Percentiles rank a stretch among this genome's conserved stretches.
Conservation (phyloP, 306 rosid genomes). For the Fragaria vesca region DNA sequence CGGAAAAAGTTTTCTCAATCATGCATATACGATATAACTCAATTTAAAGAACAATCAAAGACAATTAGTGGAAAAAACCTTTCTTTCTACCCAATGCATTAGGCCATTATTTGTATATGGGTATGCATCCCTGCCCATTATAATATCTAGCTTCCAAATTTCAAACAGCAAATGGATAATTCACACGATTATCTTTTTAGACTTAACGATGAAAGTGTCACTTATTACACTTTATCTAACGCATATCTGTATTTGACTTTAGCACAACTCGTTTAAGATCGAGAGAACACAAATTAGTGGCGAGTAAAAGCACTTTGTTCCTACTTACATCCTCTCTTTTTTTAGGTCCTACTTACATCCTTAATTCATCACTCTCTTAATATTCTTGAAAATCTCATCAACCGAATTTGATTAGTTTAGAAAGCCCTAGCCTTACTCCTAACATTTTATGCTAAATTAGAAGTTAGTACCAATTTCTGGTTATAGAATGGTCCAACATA, state of each 20-base stretch:
- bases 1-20: not conserved
- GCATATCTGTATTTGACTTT: too few relatives aligned
- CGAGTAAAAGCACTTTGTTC: not conserved
- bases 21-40: not conserved
- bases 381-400: not conserved
- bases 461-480: not conserved
- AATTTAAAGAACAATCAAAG: not conserved
- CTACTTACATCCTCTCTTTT: not conserved
- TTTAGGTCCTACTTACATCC: not conserved
- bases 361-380: not conserved
- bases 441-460: not conserved
- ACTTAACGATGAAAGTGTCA: not conserved
- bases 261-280: accelerated
- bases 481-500: not conserved
- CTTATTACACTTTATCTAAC: not conserved
- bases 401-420: too few relatives aligned
- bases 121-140: not conserved
- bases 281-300: not conserved
- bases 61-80: not conserved
- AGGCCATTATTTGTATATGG: not conserved
- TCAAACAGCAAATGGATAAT: not conserved
- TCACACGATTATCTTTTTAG: not conserved
- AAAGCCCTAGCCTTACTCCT: not conserved
- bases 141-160: not conserved
- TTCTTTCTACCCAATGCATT: not conserved